Conservation (phyloP, 768 basidiomycete genomes). For the Boletus rubroflammeus region DNA sequence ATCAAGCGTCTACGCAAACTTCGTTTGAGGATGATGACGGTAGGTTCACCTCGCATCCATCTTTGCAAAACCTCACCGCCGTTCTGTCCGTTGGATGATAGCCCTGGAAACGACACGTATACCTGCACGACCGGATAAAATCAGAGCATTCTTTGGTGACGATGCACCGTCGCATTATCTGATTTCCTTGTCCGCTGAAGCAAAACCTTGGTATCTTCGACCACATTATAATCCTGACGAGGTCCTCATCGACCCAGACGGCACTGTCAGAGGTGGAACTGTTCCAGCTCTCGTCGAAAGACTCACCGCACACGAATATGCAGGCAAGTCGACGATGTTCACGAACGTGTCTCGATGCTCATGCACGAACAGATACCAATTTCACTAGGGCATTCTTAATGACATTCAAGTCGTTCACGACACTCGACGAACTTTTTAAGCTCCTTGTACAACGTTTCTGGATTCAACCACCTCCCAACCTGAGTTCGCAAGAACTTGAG, state of each 20-base stretch:
- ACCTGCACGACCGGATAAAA: conserved; percentile 35
- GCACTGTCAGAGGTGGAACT: conserved; percentile 59
- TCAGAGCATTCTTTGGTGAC: conserved; percentile 49
- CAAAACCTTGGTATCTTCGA: conserved; percentile 58
- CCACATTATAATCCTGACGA: conserved; percentile 54
- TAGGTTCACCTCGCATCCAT: neutral
- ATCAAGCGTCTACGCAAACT: neutral
- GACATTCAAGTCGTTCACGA: conserved; percentile 68
- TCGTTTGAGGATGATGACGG: conserved; percentile 20
- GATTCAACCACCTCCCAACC: conserved; percentile 46
- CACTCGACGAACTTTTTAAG: conserved; percentile 51
- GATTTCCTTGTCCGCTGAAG: conserved; percentile 36
- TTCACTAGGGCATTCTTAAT: conserved; percentile 63
- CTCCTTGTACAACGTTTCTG: conserved; percentile 54
- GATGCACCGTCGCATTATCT: conserved; percentile 47
- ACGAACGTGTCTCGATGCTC: neutral
- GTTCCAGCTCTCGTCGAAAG: conserved; percentile 57
- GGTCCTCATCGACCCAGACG: conserved; percentile 61
- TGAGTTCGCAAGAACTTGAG: conserved; percentile 41
- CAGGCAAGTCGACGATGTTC: conserved; percentile 38
- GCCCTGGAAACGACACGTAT: conserved; percentile 14
- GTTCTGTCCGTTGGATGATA: conserved; percentile 2
- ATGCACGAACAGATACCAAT: conserved; percentile 40
- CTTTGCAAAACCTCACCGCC: neutral
- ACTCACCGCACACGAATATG: conserved; percentile 61